These are phyloP conservation scores for Myxozyma nipponensis DNA, from an alignment of 805 yeast species.

Conservation along the genomic window DNA sequence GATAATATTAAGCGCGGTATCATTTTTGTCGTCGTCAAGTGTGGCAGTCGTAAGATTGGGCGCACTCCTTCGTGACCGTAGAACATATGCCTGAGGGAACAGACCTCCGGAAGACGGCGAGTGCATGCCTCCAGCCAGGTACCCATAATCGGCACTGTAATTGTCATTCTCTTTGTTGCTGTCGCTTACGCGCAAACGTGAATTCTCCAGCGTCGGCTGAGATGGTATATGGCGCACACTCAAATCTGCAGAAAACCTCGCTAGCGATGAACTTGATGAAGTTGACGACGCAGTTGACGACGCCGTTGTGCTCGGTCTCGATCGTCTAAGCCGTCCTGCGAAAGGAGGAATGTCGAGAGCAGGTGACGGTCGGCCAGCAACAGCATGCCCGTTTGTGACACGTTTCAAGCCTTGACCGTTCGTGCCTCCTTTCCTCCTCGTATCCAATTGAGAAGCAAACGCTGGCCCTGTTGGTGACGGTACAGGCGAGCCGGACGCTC, in stretches of 20 bases:
- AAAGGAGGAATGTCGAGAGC: conserved; percentile 11
- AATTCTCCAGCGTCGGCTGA: not conserved
- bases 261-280: not conserved
- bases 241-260: not conserved
- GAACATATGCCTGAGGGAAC: not conserved
- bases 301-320: not conserved
- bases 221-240: no score
- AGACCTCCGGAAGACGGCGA: not conserved
- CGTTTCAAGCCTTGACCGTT: no score
- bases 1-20: conserved; percentile 7
- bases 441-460: no score
- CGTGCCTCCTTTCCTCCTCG: no score
- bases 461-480: no score
- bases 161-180: not conserved
- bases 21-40: conserved; percentile 1
- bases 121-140: not conserved
- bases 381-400: not conserved
- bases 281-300: conserved; percentile 1
- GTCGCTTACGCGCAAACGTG: not conserved
- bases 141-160: not conserved
- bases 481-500: no score
- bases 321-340: not conserved
- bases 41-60: conserved; percentile 5
- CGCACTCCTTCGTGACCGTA: conserved; percentile 5
- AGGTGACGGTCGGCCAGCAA: not conserved